Conservation (phyloP, 768 basidiomycete genomes). For the Leccinum subtestaceum region DNA sequence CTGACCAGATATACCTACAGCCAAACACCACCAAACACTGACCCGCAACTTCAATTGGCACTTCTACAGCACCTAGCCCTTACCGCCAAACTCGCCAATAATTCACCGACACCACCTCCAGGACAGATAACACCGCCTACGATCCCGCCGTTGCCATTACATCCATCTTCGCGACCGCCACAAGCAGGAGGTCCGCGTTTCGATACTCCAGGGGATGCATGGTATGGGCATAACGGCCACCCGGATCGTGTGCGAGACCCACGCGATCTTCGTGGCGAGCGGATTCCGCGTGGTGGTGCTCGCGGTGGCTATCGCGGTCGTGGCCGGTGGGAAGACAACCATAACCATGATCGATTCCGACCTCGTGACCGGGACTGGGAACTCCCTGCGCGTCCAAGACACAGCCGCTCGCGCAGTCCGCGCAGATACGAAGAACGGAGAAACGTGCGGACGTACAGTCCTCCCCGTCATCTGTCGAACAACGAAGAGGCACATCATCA, state of each 20-base stretch:
- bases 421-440: slow-evolving; percentile 53
- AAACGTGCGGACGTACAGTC: slow-evolving; percentile 57
- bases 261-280: slow-evolving; percentile 52
- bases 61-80: slow-evolving; percentile 76
- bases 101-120: slow-evolving; percentile 23
- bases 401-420: slow-evolving; percentile 76
- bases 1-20: slow-evolving; percentile 32
- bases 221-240: slow-evolving; percentile 30
- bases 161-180: neutral
- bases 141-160: slow-evolving; percentile 23
- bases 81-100: slow-evolving; percentile 45
- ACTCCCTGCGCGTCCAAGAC: slow-evolving; percentile 42
- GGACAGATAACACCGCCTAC: slow-evolving; percentile 27
- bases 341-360: slow-evolving; percentile 38
- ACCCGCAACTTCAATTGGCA: slow-evolving; percentile 55
- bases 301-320: slow-evolving; percentile 60
- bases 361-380: slow-evolving; percentile 45
- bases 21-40: slow-evolving; percentile 62
- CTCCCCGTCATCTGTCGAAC: slow-evolving; percentile 47
- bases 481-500: slow-evolving; percentile 24
- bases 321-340: slow-evolving; percentile 64
- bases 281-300: slow-evolving; percentile 49
- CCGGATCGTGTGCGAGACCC: slow-evolving; percentile 45
- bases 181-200: slow-evolving; percentile 26
- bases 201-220: slow-evolving; percentile 36